Evolutionary conservation across 768 basidiomycete species (phyloP), one percentile per base, ranked within the genome.

Genomic region (Podaxis sp.): DNA sequence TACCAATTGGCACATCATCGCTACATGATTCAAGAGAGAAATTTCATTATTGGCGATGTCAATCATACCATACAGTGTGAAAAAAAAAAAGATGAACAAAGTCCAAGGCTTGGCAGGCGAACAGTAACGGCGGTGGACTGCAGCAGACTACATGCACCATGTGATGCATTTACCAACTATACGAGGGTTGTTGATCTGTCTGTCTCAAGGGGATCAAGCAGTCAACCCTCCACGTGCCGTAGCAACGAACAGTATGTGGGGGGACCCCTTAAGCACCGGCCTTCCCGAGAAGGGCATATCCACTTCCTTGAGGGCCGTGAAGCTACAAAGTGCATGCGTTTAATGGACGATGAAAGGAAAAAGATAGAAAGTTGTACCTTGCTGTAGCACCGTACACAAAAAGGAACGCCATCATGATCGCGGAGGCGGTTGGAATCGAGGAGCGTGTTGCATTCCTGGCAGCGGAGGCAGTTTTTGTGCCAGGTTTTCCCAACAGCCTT

Each of bases 401-500:
- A 77, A 12, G 89, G 88, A 12, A 83, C 79, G 1, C 87, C 91
- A 50, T 91, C 90, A 68, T 89, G 89, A 71, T 93, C 91, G 27
- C 89, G 82, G 59, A 94, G 72, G 22, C 85, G 82, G 51, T 78
- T 86, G 36, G 91, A 89, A 68, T 93, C 91, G n/a, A 94, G 75
- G 6, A 77, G 68, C 0, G 86, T 85, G 59, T 77, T 81, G 68
- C 91, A 94, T 66, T 87, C 87, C 8, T 81, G 80, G 70, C 91
- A 94, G n/a, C 91, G 78, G 66, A 94, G 73, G 68, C 92, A 94
- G 15, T 74, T 77, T 68, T 90, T 91, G 66, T 94, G 92, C 74
- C 80, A 94, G 15, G 87, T 90, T 78, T 91, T 89, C 7, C 89
- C 89, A 13, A 90, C 81, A 0, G 91, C 91, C 72, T 90, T 91